Evolutionary conservation across 2,329 filamentous ascomycete genomes (phyloP).

Genomic region (Xenosphaeropsis pyriputrescens): DNA sequence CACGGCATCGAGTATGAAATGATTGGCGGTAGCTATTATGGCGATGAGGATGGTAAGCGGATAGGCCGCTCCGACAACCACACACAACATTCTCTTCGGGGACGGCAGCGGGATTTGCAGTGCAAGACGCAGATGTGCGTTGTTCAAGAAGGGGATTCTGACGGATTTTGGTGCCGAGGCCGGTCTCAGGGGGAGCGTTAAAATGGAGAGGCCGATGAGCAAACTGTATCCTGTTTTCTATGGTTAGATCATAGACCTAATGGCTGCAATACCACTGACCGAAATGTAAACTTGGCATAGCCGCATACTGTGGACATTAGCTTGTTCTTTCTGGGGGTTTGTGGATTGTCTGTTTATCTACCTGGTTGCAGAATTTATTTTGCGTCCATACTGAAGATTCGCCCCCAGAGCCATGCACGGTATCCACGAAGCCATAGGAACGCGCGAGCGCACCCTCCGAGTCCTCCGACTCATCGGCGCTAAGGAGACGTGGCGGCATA

Average conservation of each 20-base stretch:
- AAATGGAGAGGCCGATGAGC: conserved; percentile 55
- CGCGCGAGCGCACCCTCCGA: conserved; percentile 40
- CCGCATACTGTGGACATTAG: conserved; percentile 38
- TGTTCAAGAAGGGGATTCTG: conserved; percentile 18
- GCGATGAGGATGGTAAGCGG: conserved; percentile 44
- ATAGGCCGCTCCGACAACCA: conserved; percentile 43
- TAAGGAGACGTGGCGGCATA: conserved; percentile 43
- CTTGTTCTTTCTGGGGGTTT: too few species aligned
- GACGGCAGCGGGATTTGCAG: conserved; percentile 25
- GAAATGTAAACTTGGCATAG: conserved; percentile 65
- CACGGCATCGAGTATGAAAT: conserved; percentile 50
- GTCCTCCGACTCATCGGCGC: conserved; percentile 36
- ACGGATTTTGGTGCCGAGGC: conserved; percentile 24
- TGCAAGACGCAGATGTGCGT: conserved; percentile 10
- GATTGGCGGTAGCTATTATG: conserved; percentile 48
- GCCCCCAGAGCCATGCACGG: conserved; percentile 37
- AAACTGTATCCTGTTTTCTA: conserved; percentile 40
- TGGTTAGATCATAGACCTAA: too few species aligned
- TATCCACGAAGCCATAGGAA: conserved; percentile 41
- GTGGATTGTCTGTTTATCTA: too few species aligned
- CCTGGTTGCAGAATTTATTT: conserved; percentile 55
- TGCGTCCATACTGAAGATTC: conserved; percentile 58
- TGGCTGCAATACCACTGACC: conserved; percentile 12
- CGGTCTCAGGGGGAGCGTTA: conserved; percentile 45
- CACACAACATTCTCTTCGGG: conserved; percentile 33